A percentile compares a stretch with the other conserved stretches of the same genome.
These are phyloP conservation scores for Cladorrhinum samala DNA, from an alignment of 495 filamentous ascomycete species.

Conservation along the genomic window DNA sequence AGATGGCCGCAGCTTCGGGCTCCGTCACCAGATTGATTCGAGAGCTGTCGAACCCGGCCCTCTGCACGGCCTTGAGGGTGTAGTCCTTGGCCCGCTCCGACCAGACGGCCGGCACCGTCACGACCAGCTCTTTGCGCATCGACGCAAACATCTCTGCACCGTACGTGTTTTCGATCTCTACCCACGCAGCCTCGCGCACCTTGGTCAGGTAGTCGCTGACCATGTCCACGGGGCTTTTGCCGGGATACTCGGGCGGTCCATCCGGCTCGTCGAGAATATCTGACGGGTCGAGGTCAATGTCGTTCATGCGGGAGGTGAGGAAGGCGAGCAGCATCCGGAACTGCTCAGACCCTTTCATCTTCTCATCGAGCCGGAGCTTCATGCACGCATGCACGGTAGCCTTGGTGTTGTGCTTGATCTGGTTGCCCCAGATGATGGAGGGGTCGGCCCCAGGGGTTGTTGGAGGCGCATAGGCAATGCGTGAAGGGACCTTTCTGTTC, in stretches of 20 bases:
- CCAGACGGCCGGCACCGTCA: slow-evolving; percentile 34
- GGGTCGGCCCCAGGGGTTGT: neutral
- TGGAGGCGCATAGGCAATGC: slow-evolving; percentile 7
- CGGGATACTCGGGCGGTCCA: slow-evolving; percentile 11
- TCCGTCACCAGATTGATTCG: slow-evolving; percentile 2
- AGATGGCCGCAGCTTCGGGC: slow-evolving; percentile 44
- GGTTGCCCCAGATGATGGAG: slow-evolving; percentile 10
- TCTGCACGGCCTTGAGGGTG: slow-evolving; percentile 1
- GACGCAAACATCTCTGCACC: slow-evolving; percentile 27
- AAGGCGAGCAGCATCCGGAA: slow-evolving; percentile 1
- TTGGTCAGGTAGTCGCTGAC: slow-evolving; percentile 7
- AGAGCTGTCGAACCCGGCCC: neutral
- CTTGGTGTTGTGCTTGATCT: slow-evolving; percentile 11
- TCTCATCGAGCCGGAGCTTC: slow-evolving; percentile 11
- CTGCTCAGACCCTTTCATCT: slow-evolving; percentile 7
- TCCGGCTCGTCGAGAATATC: neutral
- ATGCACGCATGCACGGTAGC: slow-evolving; percentile 11
- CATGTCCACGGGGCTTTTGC: slow-evolving; percentile 8
- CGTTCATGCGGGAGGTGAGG: neutral
- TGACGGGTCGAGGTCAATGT: slow-evolving; percentile 1
- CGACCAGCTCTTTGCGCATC: slow-evolving; percentile 27
- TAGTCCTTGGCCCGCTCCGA: neutral
- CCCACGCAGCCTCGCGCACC: neutral
- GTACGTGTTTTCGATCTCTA: neutral
- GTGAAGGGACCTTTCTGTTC: slow-evolving; percentile 8